phyloP scores from a whole-genome alignment of 306 rosid species.

The Geum urbanum region DNA sequence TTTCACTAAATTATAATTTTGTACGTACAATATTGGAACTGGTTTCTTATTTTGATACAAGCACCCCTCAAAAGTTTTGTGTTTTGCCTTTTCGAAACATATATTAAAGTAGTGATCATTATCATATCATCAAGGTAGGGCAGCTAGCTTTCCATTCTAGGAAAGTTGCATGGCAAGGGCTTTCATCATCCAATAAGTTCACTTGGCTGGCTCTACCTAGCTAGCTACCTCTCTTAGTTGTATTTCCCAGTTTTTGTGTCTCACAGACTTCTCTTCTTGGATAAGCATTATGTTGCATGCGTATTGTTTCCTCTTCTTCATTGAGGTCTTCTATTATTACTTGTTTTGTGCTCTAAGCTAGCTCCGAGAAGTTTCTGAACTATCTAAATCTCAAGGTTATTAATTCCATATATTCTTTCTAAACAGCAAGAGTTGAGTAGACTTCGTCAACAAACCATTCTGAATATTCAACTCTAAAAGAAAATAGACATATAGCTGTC shows the following conservation, averaged over 20 bases:
- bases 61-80: not conserved
- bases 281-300: not conserved
- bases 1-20: not conserved
- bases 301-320: not conserved
- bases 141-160: not conserved
- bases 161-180: constrained; percentile 10
- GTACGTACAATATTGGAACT: not conserved
- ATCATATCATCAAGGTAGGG: not conserved
- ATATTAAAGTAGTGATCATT: not conserved
- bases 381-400: not conserved
- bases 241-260: not conserved
- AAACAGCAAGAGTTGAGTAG: not conserved
- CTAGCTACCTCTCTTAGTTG: no score
- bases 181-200: not conserved
- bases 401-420: not conserved
- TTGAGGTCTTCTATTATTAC: not conserved
- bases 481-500: not conserved
- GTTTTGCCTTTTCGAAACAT: not conserved
- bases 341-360: no score
- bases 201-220: not conserved
- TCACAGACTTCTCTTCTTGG: not conserved
- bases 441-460: not conserved
- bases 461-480: not conserved
- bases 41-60: not conserved
- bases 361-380: not conserved